These are phyloP conservation scores for Knoxia roxburghii DNA, from an alignment of 257 asterid genomes.

Conservation along the genomic window DNA sequence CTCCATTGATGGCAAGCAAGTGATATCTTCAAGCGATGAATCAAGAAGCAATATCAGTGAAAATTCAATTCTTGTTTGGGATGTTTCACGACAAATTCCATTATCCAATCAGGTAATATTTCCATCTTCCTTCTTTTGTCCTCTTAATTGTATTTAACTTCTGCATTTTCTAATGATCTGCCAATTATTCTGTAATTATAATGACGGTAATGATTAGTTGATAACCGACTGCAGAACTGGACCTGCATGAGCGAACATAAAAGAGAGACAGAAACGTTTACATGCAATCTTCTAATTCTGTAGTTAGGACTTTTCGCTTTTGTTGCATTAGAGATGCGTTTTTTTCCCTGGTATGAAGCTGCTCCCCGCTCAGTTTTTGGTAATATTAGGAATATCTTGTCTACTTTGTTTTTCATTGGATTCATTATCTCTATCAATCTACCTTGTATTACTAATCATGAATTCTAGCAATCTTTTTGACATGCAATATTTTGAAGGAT, in stretches of 20 bases:
- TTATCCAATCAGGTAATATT: constrained; percentile 75
- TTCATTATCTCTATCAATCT: not conserved
- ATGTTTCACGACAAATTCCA: constrained; percentile 72
- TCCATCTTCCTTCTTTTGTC: not conserved
- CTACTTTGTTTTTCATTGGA: not conserved
- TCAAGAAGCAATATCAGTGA: constrained; percentile 79
- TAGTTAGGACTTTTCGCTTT: not conserved
- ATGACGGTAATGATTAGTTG: not conserved
- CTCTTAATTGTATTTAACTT: not conserved
- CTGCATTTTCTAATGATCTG: not conserved
- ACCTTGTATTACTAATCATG: not conserved
- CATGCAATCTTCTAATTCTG: not conserved
- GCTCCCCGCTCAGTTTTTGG: not conserved
- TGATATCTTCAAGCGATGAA: constrained; percentile 77
- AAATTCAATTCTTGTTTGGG: constrained; percentile 89
- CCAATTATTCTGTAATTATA: not conserved
- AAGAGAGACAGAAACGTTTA: not conserved
- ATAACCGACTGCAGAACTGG: not conserved
- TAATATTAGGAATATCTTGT: not conserved
- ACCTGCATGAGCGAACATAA: not conserved
- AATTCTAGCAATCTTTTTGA: not conserved
- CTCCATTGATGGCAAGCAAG: constrained; percentile 56
- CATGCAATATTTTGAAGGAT: not conserved
- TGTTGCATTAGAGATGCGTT: not conserved
- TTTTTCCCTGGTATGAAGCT: not conserved